phyloP scores from a whole-genome alignment of 805 yeast genomes.

The Lipomyces yamadae region DNA sequence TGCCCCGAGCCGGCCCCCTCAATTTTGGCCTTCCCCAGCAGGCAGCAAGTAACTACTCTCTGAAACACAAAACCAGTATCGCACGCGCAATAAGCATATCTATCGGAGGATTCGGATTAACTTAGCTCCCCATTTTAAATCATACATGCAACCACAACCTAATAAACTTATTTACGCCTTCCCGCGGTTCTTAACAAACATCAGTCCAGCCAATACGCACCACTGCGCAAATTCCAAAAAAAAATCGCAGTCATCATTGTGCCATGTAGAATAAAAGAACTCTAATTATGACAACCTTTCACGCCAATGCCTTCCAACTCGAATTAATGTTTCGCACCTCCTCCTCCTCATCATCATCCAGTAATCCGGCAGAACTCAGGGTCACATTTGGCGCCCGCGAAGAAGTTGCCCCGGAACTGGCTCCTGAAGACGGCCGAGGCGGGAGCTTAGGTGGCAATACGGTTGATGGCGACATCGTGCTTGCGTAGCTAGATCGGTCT shows the following conservation, averaged over 20 bases:
- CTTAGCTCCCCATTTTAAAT: background rate
- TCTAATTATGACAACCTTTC: background rate
- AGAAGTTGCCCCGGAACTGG: conserved; percentile 1
- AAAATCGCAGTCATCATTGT: background rate
- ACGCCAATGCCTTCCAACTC: conserved; percentile 28
- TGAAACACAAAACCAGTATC: too few species aligned
- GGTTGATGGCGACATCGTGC: background rate
- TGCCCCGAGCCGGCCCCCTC: too few species aligned
- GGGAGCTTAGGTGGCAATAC: conserved; percentile 11
- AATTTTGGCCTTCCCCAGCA: too few species aligned
- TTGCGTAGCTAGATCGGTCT: background rate
- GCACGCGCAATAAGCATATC: background rate
- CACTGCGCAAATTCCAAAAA: background rate
- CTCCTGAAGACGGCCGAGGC: conserved; percentile 8
- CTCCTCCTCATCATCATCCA: conserved; percentile 27
- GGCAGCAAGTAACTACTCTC: too few species aligned
- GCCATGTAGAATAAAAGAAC: background rate
- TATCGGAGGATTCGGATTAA: background rate
- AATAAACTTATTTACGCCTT: background rate
- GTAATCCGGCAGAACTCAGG: conserved; percentile 5
- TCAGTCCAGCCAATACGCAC: background rate
- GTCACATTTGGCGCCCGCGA: background rate
- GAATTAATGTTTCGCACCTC: conserved; percentile 16
- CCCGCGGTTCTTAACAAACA: background rate
- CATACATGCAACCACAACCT: background rate